Percentiles rank a stretch among this genome's conserved stretches.
Conservation (phyloP, 2,329 filamentous ascomycete species). For the Neocatenulostroma microsporum region DNA sequence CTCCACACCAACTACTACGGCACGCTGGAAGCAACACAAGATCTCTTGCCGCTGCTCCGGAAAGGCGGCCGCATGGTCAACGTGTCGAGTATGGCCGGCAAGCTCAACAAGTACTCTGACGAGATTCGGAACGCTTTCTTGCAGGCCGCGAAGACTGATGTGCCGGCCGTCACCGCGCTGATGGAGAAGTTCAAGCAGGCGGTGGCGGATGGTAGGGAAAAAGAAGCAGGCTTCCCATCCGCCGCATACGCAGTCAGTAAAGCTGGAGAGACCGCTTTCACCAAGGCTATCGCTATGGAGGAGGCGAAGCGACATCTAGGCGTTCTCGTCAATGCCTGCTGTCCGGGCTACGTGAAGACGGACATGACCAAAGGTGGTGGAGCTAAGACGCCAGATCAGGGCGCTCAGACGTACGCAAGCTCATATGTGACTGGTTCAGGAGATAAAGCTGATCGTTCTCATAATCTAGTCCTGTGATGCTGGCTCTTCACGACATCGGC, state of each 20-base stretch:
- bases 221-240: slow-evolving; percentile 43
- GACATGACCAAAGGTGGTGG: slow-evolving; percentile 32
- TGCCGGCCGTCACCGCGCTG: slow-evolving; percentile 38
- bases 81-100: slow-evolving; percentile 40
- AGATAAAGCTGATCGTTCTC: too few species aligned
- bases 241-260: slow-evolving; percentile 43
- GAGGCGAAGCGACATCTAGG: slow-evolving; percentile 19
- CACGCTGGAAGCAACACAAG: slow-evolving; percentile 40
- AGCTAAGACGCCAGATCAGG: slow-evolving; percentile 28
- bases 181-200: slow-evolving; percentile 45
- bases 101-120: slow-evolving; percentile 41
- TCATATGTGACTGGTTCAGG: too few species aligned
- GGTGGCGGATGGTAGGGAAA: slow-evolving; percentile 40
- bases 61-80: slow-evolving; percentile 43
- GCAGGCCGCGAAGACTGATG: slow-evolving; percentile 16
- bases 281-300: slow-evolving; percentile 28
- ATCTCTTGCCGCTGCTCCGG: slow-evolving; percentile 42
- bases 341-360: slow-evolving; percentile 25
- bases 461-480: slow-evolving; percentile 31
- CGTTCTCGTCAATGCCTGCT: slow-evolving; percentile 26
- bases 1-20: slow-evolving; percentile 47
- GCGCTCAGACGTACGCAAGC: too few species aligned
- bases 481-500: slow-evolving; percentile 28
- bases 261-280: slow-evolving; percentile 29
- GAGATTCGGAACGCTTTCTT: slow-evolving; percentile 39